These are phyloP conservation scores for Leptoxyphium fumago DNA, from an alignment of 2,329 filamentous ascomycete species.

Conservation along the genomic window DNA sequence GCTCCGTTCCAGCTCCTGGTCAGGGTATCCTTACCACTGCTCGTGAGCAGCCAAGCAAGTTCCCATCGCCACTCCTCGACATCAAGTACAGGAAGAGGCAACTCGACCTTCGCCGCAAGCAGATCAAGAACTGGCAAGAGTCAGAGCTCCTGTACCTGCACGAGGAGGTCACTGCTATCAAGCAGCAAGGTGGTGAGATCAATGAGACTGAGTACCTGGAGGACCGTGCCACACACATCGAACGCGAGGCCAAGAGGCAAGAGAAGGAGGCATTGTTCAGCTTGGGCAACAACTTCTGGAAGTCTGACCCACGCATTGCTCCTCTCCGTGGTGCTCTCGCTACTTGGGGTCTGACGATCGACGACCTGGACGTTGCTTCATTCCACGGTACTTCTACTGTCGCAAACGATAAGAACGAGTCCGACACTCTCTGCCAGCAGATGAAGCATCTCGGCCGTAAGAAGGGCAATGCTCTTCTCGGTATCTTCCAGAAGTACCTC, in stretches of 20 bases:
- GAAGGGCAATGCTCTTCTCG: constrained; percentile 91
- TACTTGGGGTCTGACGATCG: constrained; percentile 94
- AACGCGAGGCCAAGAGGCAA: constrained; percentile 74
- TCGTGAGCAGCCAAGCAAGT: constrained; percentile 78
- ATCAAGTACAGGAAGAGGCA: constrained; percentile 95
- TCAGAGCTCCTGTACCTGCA: constrained; percentile 85
- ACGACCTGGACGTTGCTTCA: constrained; percentile 86
- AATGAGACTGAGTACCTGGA: constrained; percentile 73
- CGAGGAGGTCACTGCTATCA: constrained; percentile 84
- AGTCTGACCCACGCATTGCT: constrained; percentile 81
- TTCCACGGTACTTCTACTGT: constrained; percentile 99
- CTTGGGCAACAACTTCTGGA: constrained; percentile 98
- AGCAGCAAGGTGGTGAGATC: constrained; percentile 58
- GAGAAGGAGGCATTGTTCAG: constrained; percentile 86
- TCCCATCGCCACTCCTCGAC: constrained; percentile 87
- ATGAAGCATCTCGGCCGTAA: constrained; percentile 84
- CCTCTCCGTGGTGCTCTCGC: constrained; percentile 90
- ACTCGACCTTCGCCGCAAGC: constrained; percentile 81
- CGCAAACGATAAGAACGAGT: constrained; percentile 99
- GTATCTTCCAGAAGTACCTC: constrained; percentile 98
- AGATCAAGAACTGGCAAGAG: constrained; percentile 95
- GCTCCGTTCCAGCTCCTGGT: constrained; percentile 88
- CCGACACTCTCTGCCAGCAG: constrained; percentile 91
- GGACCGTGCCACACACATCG: constrained; percentile 73
- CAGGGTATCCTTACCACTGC: constrained; percentile 94